A percentile compares a stretch with the other conserved stretches of the same genome.
Evolutionary conservation across 2,329 filamentous ascomycete species (phyloP).

Genomic region (Gnomoniopsis sp.): DNA sequence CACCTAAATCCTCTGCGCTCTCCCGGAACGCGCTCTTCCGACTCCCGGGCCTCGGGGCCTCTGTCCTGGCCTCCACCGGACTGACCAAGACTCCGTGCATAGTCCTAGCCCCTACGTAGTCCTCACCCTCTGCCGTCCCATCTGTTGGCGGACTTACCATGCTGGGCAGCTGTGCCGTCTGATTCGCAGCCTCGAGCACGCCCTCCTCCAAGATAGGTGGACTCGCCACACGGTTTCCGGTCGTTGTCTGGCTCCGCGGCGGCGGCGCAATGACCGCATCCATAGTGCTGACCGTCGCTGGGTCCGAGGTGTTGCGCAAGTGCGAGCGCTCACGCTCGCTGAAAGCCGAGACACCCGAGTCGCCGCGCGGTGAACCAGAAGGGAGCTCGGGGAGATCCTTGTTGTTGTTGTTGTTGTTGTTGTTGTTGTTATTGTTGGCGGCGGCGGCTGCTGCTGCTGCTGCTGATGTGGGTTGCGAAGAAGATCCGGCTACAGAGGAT

Average conservation of each 20-base stretch:
- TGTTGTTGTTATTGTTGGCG: slow-evolving; percentile 12
- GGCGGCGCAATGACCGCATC: slow-evolving; percentile 13
- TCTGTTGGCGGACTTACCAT: slow-evolving; percentile 27
- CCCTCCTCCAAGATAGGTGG: slow-evolving; percentile 11
- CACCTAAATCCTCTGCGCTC: slow-evolving; percentile 37
- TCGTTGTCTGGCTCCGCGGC: slow-evolving; percentile 2
- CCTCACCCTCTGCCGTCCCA: slow-evolving; percentile 21
- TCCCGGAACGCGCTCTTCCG: slow-evolving; percentile 41
- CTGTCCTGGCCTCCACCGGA: slow-evolving; percentile 15
- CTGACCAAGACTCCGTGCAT: slow-evolving; percentile 2
- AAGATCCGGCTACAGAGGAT: slow-evolving; percentile 5
- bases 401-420: slow-evolving; percentile 15
- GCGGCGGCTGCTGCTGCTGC: slow-evolving; percentile 5
- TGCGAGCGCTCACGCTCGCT: slow-evolving; percentile 38
- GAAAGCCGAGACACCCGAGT: slow-evolving; percentile 38
- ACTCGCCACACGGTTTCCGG: not conserved
- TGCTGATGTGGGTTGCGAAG: not conserved
- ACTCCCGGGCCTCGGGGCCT: slow-evolving; percentile 18
- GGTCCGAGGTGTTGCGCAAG: slow-evolving; percentile 39
- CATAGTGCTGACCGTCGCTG: slow-evolving; percentile 34
- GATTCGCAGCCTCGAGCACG: not conserved
- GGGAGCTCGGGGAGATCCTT: slow-evolving; percentile 5
- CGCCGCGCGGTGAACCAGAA: slow-evolving; percentile 21
- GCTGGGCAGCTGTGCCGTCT: slow-evolving; percentile 1
- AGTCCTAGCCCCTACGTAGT: slow-evolving; percentile 25